A percentile compares a stretch with the other conserved stretches of the same genome.
Evolutionary conservation across 2,329 filamentous ascomycete genomes (phyloP).

Genomic region (Cordyceps sp.): DNA sequence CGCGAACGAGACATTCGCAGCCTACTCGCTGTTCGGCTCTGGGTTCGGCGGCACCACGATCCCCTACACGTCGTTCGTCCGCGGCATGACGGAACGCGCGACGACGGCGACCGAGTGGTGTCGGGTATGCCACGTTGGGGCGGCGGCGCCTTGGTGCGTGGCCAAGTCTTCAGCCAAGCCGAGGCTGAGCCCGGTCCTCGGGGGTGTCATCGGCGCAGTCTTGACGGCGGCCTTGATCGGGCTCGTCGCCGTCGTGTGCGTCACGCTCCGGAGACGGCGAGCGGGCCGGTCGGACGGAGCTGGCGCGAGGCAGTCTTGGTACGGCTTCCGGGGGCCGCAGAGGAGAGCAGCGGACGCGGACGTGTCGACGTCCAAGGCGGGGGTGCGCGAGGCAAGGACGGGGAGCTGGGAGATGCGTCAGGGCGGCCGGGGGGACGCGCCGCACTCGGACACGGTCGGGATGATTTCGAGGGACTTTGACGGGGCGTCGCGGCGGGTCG

Average conservation of each 20-base stretch:
- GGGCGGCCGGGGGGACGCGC: slow-evolving; percentile 5
- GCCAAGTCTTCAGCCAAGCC: too few species aligned
- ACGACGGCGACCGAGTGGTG: slow-evolving; percentile 25
- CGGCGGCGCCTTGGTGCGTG: slow-evolving; percentile 23
- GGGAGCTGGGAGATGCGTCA: slow-evolving; percentile 32
- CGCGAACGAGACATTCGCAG: slow-evolving; percentile 13
- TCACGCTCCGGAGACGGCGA: too few species aligned
- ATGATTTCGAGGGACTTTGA: slow-evolving; percentile 10
- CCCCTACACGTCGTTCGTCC: slow-evolving; percentile 20
- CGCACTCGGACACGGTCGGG: slow-evolving; percentile 5
- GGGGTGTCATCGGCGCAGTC: slow-evolving; percentile 28
- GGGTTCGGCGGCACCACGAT: slow-evolving; percentile 16
- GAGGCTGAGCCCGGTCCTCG: slow-evolving; percentile 19
- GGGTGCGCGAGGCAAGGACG: slow-evolving; percentile 24
- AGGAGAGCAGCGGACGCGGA: slow-evolving; percentile 27
- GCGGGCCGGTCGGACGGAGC: too few species aligned
- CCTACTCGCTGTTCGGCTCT: slow-evolving; percentile 23
- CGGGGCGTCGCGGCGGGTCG: slow-evolving; percentile 4
- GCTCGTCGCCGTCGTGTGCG: slow-evolving; percentile 14
- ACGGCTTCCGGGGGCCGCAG: slow-evolving; percentile 27
- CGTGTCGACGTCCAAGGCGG: slow-evolving; percentile 20
- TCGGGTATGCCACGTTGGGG: slow-evolving; percentile 16
- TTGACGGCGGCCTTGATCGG: slow-evolving; percentile 21
- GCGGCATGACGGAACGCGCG: slow-evolving; percentile 18
- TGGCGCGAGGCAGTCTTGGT: too few species aligned